Conservation (phyloP, 164 flowering plant genomes). For the Amborella trichopoda region DNA sequence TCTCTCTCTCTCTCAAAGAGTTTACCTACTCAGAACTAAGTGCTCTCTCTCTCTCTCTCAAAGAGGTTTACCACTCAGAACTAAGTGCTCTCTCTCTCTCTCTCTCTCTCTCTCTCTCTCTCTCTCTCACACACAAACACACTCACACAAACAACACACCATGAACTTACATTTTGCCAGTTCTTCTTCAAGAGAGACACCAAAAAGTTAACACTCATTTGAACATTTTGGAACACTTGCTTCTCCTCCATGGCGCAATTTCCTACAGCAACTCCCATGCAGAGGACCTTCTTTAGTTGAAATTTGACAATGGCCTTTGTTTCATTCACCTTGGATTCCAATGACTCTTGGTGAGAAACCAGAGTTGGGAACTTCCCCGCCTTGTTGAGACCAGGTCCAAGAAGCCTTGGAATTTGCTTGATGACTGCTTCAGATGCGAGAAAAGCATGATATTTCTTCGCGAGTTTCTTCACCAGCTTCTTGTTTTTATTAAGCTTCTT, state of each 20-base stretch:
- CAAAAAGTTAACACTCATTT: conserved; percentile 60
- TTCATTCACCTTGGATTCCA: conserved; percentile 61
- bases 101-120: conserved; percentile 2
- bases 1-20: neutral
- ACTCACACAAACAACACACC: neutral
- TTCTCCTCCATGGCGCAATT: conserved; percentile 66
- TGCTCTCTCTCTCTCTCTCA: neutral
- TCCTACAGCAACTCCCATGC: conserved; percentile 85
- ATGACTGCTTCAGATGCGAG: conserved; percentile 55
- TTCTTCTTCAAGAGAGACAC: conserved; percentile 67
- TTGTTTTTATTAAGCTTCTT: conserved; percentile 54
- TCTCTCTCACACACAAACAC: neutral
- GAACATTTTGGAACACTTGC: conserved; percentile 71
- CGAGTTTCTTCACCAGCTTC: conserved; percentile 52
- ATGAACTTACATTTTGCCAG: conserved; percentile 62
- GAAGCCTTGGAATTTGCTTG: conserved; percentile 53
- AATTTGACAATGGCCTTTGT: conserved; percentile 66
- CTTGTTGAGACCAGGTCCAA: conserved; percentile 63
- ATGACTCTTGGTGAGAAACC: conserved; percentile 62
- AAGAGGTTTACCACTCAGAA: neutral
- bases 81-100: too few species aligned
- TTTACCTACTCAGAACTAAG: neutral
- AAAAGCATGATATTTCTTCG: conserved; percentile 50
- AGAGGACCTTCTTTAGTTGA: conserved; percentile 70
- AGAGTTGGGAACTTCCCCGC: conserved; percentile 77